Evolutionary conservation across 805 yeast genomes (phyloP).

Genomic region (Sungouiella thailandica): DNA sequence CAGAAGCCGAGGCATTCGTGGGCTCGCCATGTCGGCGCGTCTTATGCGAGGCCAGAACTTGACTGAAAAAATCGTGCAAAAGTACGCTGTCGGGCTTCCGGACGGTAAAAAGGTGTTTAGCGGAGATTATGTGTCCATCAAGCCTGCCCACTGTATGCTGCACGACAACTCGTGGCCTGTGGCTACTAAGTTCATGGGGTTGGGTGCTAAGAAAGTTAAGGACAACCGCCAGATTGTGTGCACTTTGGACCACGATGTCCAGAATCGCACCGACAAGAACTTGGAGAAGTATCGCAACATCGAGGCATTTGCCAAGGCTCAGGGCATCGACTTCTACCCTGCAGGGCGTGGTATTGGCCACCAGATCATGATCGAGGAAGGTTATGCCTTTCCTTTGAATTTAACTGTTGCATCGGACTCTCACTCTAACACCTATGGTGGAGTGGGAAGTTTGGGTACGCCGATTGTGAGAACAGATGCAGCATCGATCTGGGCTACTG

Average conservation of each 20-base stretch:
- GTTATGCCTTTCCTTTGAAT: slow-evolving; percentile 93
- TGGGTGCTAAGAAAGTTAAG: slow-evolving; percentile 81
- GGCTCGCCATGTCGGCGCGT: slow-evolving; percentile 14
- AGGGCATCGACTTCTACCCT: slow-evolving; percentile 94
- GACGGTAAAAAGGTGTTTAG: slow-evolving; percentile 69
- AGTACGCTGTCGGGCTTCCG: slow-evolving; percentile 82
- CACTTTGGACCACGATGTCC: slow-evolving; percentile 97
- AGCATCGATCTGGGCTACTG: slow-evolving; percentile 99
- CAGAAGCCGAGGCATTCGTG: slow-evolving; percentile 7
- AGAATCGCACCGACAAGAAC: slow-evolving; percentile 85
- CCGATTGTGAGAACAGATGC: slow-evolving; percentile 99
- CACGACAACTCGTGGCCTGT: slow-evolving; percentile 99
- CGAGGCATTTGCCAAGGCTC: slow-evolving; percentile 81
- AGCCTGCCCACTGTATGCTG: slow-evolving; percentile 97
- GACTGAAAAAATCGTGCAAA: slow-evolving; percentile 94
- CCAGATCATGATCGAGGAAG: slow-evolving; percentile 98
- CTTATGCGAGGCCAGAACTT: slow-evolving; percentile 62
- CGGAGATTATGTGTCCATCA: slow-evolving; percentile 93
- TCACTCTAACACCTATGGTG: slow-evolving; percentile 97
- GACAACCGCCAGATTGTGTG: slow-evolving; percentile 90
- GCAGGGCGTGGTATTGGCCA: slow-evolving; percentile 99
- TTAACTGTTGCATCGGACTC: slow-evolving; percentile 96
- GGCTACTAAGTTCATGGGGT: slow-evolving; percentile 90
- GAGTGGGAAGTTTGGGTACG: slow-evolving; percentile 92
- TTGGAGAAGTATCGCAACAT: slow-evolving; percentile 83